Base-by-base conservation (phyloP, 2,329 filamentous ascomycete genomes). In the Cryphonectria parasitica region DNA sequence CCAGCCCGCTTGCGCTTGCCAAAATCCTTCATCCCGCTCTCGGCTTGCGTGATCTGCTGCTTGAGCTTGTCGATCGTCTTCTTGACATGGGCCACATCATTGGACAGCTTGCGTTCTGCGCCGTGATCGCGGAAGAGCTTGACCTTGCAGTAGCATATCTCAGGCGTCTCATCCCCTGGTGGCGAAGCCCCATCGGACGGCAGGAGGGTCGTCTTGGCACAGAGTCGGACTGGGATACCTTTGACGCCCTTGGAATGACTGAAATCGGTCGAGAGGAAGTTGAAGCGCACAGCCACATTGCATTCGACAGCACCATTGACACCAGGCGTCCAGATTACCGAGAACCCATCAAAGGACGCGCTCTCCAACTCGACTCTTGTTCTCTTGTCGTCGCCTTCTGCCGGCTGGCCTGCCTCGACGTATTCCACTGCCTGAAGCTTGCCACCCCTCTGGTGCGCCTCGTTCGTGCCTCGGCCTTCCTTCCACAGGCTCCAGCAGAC, bases 221-320 rank as follows among this genome's bases (percentile, higher is more conserved):
- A 98, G 0, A 98, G 87, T 69, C 96, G 87, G 5, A 99, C 95
- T 0, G 96, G 95, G 74, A 98, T 98, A 49, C 96, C 96, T 81
- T 98, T 99, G 64, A 99, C 96, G 62, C 96, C 96, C 78, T 99
- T 99, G 13, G 96, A 98, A 78, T 98, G 96, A 80, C 95, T 98
- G 79, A 98, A 99, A 79, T 99, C 96, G 11, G 96, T 99, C 0
- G 96, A 99, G 0, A 99, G 85, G 78, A 99, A 99, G 82, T 99
- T 99, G 86, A 98, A 99, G 62, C 96, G 92, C 17, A 98, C 93
- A 11, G 94, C 92, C 69, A 99, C 89, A 64, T 90, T 92, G 79
- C 94, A 96, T 76, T 98, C 94, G 3, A 91, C 84, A 0, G 84
- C 81, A 0, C 90, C 90, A 64, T 90, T 91, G 58, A 87, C 81